phyloP scores from a whole-genome alignment of 2,329 filamentous ascomycete genomes.

The Colletotrichum sp. region DNA sequence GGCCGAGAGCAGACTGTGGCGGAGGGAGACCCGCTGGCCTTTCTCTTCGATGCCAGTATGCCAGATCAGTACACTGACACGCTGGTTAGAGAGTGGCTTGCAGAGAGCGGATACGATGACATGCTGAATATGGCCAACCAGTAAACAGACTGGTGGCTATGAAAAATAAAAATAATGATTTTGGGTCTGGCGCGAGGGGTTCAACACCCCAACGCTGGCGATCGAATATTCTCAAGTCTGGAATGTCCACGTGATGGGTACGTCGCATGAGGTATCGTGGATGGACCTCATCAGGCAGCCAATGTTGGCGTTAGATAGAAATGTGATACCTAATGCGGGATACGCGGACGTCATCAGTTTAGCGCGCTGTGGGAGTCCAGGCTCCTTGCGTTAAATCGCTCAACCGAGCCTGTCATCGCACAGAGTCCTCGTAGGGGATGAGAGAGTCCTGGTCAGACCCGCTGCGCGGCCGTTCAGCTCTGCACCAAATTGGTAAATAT shows the following conservation, averaged over 20 bases:
- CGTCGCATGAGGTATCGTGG: background rate
- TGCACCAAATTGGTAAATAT: background rate
- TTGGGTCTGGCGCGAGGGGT: background rate
- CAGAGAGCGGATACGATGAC: background rate
- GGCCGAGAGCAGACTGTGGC: background rate
- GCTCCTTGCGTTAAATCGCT: background rate
- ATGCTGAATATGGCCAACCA: background rate
- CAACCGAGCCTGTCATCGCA: background rate
- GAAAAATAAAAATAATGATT: background rate
- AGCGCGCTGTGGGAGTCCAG: background rate
- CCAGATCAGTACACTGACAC: conserved; percentile 1
- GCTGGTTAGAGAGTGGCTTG: background rate
- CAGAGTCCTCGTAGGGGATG: background rate
- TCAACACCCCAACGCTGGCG: background rate
- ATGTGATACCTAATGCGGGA: background rate
- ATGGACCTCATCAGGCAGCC: background rate
- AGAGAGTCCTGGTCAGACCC: background rate
- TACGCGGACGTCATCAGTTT: background rate
- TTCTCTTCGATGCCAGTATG: background rate
- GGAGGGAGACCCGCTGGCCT: background rate
- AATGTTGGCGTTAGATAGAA: fast-evolving
- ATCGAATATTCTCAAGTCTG: background rate
- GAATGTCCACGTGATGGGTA: background rate
- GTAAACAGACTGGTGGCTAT: background rate
- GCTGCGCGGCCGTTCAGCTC: background rate